Percentiles rank a stretch among this genome's conserved stretches.
These are phyloP conservation scores for Arthrobotrys sphaeroides DNA, from an alignment of 2,329 filamentous ascomycete species.

Conservation along the genomic window DNA sequence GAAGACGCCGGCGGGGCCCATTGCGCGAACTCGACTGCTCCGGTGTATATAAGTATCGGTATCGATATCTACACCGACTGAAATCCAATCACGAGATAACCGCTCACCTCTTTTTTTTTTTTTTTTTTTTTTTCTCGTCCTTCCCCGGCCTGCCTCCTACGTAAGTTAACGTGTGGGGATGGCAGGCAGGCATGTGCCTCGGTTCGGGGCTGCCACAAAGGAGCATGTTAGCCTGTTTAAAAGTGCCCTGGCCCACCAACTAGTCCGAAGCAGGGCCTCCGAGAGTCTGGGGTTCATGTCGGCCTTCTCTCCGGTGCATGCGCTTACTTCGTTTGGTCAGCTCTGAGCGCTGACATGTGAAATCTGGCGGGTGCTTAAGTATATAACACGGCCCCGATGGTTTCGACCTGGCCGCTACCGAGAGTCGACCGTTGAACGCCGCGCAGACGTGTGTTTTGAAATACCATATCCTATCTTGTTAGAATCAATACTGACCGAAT, in stretches of 20 bases:
- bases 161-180: not conserved
- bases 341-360: slow-evolving; percentile 33
- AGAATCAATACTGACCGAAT: not conserved
- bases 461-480: too few relatives aligned
- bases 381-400: too few relatives aligned
- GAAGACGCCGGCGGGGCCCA: not conserved
- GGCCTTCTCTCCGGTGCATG: slow-evolving; percentile 1
- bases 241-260: not conserved
- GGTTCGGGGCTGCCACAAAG: slow-evolving; percentile 26
- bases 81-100: not conserved
- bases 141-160: too few relatives aligned
- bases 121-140: too few relatives aligned
- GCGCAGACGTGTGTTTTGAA: too few relatives aligned
- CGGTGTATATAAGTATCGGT: not conserved
- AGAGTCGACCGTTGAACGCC: too few relatives aligned
- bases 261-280: not conserved
- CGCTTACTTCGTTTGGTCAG: slow-evolving; percentile 11
- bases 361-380: not conserved
- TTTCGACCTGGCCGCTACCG: too few relatives aligned
- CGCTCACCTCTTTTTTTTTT: not conserved
- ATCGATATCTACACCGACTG: not conserved
- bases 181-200: slow-evolving; percentile 25
- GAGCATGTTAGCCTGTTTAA: too few relatives aligned
- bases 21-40: not conserved
- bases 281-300: slow-evolving; percentile 7